Evolutionary conservation across 2,329 filamentous ascomycete genomes (phyloP), one percentile per base, ranked within the genome.

Genomic region (Talaromyces sp.): DNA sequence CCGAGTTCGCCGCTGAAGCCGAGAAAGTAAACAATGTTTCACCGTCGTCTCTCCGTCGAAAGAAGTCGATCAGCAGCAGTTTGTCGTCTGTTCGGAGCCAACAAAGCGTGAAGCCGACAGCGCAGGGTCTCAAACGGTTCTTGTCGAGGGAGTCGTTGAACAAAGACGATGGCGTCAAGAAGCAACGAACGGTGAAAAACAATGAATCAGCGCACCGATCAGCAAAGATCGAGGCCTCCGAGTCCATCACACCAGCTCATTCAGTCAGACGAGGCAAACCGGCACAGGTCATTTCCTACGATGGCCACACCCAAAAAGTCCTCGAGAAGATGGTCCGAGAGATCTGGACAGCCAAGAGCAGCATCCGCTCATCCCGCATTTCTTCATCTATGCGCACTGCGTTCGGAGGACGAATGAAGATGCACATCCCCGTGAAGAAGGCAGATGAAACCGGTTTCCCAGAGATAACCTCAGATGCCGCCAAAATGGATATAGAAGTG

Each of bases 341-440:
- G 15, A 67, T 67, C 51, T 67, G 65, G 65, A 62, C 62, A 1
- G 65, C 65, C 45, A 64, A 65, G 34, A 64, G 65, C 22, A 67
- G 59, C 31, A 61, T 67, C 27, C 62, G 65, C 2, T 59, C 58
- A 10, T 63, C 65, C 3, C 65, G 65, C 7, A 65, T 67, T 40
- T 36, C 49, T 8, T 25, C 43, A 2, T 63, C 64, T 1, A 66
- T 66, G 31, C 53, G 54, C 36, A 63, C 11, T 15, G 53, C 64
- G 4, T 62, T 66, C 36, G 51, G 64, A 8, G 54, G 58, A 6
- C 64, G 54, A n/a, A 63, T 59, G 59, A 58, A 34, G n/a, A 63
- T 59, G 59, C 64, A 58, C 19, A 63, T 56, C 2, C 56, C 47
- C 29, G 36, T 47, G 5, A 61, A 47, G 22, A 19, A 25, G 11